Conservation (phyloP, 2,329 filamentous ascomycete species). For the Metarhizium guizhouense region DNA sequence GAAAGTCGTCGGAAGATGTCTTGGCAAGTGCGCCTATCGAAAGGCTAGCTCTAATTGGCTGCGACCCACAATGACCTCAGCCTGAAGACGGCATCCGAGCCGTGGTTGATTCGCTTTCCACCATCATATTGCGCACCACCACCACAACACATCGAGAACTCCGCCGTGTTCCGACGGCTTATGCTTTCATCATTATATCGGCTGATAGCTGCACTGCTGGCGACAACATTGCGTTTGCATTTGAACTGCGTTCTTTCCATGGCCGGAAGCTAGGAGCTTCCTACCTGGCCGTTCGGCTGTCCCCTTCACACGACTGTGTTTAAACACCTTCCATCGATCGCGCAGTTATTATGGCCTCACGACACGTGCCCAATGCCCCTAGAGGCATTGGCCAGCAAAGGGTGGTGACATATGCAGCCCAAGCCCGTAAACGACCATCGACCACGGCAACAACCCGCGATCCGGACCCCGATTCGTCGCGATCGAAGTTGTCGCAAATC, state of each 20-base stretch:
- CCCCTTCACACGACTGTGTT: background rate
- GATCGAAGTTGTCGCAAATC: background rate
- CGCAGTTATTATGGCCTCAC: slow-evolving; percentile 1
- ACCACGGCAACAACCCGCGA: background rate
- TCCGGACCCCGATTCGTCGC: background rate
- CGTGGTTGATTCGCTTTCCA: background rate
- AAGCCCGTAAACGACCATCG: slow-evolving; percentile 2
- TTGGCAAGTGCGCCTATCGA: too few relatives aligned
- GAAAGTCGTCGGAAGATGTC: too few relatives aligned
- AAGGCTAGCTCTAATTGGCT: background rate
- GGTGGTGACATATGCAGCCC: background rate
- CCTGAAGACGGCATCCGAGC: background rate
- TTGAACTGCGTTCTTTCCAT: background rate
- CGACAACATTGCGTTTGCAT: background rate
- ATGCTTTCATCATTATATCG: background rate
- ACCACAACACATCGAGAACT: background rate
- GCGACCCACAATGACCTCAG: background rate
- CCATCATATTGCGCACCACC: background rate
- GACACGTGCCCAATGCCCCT: background rate
- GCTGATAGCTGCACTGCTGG: background rate
- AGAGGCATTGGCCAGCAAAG: background rate
- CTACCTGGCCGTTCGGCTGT: background rate
- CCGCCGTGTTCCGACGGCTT: background rate
- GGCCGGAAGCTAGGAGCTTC: background rate
- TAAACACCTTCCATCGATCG: background rate